Evolutionary conservation across 2,329 filamentous ascomycete species (phyloP).

Genomic region (Fusarium graminum): DNA sequence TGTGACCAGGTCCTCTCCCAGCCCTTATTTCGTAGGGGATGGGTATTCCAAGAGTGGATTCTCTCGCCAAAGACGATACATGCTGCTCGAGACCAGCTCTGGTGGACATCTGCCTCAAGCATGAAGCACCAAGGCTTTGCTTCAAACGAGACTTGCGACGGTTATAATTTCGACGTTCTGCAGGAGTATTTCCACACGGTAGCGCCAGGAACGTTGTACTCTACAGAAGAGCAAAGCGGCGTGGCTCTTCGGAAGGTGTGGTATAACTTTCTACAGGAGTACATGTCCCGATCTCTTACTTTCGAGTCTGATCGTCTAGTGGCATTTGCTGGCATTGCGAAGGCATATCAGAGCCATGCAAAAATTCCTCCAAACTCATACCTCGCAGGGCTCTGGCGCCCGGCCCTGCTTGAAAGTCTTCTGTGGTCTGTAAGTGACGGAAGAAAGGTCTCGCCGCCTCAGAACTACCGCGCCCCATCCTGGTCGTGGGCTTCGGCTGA

Average conservation of each 20-base stretch:
- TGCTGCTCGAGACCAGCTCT: slow-evolving; percentile 36
- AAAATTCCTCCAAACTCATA: slow-evolving; percentile 23
- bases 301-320: slow-evolving; percentile 38
- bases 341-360: slow-evolving; percentile 23
- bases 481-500: slow-evolving; percentile 42
- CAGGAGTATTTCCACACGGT: slow-evolving; percentile 14
- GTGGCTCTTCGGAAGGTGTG: slow-evolving; percentile 9
- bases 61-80: slow-evolving; percentile 36
- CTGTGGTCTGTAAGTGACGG: slow-evolving; percentile 32
- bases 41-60: slow-evolving; percentile 42
- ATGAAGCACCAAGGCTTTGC: slow-evolving; percentile 30
- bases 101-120: slow-evolving; percentile 33
- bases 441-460: slow-evolving; percentile 33
- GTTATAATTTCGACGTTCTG: slow-evolving; percentile 23
- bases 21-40: slow-evolving; percentile 36
- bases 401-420: slow-evolving; percentile 26
- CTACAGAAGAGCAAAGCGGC: neutral
- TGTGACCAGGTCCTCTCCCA: slow-evolving; percentile 35
- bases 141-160: slow-evolving; percentile 38
- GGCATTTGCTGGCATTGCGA: slow-evolving; percentile 36
- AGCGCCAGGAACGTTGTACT: slow-evolving; percentile 27
- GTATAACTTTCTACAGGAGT: slow-evolving; percentile 32
- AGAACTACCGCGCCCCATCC: slow-evolving; percentile 38
- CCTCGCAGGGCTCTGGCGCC: slow-evolving; percentile 34
- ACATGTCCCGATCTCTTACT: slow-evolving; percentile 31